These are phyloP conservation scores for Periconia digitata DNA, from an alignment of 2,329 filamentous ascomycete genomes.

Conservation along the genomic window DNA sequence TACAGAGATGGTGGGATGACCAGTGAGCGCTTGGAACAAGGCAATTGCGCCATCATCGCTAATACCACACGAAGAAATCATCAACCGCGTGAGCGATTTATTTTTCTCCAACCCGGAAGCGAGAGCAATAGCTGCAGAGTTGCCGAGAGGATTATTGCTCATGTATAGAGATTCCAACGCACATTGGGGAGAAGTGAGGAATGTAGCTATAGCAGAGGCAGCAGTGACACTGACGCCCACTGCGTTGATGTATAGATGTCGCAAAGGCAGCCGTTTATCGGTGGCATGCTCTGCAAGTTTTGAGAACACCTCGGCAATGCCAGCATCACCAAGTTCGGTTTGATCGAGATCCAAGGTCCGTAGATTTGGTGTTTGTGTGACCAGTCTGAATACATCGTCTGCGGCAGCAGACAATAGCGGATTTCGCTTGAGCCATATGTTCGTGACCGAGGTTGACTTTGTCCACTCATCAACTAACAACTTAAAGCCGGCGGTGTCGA, in stretches of 20 bases:
- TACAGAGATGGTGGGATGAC: conserved; percentile 40
- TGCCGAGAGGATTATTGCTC: conserved; percentile 37
- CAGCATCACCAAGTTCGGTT: conserved; percentile 53
- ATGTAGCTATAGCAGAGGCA: conserved; percentile 27
- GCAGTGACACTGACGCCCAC: conserved; percentile 27
- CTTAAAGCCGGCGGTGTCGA: conserved; percentile 48
- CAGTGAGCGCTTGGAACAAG: conserved; percentile 42
- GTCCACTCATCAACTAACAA: conserved; percentile 51
- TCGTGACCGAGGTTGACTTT: conserved; percentile 48
- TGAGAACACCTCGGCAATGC: conserved; percentile 49
- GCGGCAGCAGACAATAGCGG: conserved; percentile 48
- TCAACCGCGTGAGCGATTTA: conserved; percentile 26
- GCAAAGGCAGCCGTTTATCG: conserved; percentile 24
- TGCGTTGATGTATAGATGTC: conserved; percentile 38
- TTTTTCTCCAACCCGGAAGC: conserved; percentile 24
- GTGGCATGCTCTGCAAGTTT: conserved; percentile 36
- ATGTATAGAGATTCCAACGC: conserved; percentile 33
- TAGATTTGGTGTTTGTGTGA: conserved; percentile 47
- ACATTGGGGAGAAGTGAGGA: conserved; percentile 27
- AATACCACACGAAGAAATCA: conserved; percentile 50
- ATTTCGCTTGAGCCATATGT: conserved; percentile 59
- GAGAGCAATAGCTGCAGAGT: conserved; percentile 20
- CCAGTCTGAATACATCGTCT: conserved; percentile 47
- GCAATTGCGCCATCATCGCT: conserved; percentile 43
- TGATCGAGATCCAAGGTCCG: conserved; percentile 58